Conservation (phyloP, 1,284 basidiomycete genomes). For the Heterobasidion occidentale region DNA sequence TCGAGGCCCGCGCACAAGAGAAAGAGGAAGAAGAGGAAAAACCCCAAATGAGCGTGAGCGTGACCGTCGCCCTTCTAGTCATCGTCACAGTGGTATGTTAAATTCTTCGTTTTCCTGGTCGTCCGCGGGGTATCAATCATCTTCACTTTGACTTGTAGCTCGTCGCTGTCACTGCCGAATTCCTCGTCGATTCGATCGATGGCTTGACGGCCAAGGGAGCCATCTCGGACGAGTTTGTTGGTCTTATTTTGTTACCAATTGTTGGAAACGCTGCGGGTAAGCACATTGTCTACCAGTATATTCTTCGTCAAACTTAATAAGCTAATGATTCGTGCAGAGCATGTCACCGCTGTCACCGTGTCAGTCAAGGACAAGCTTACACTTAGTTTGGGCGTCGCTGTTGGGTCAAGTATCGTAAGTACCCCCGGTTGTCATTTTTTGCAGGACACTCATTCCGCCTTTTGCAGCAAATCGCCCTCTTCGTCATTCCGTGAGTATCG, state of each 20-base stretch:
- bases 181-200: slow-evolving; percentile 74
- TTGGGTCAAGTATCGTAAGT: slow-evolving; percentile 84
- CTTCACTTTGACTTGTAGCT: slow-evolving; percentile 29
- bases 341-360: slow-evolving; percentile 82
- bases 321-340: slow-evolving; percentile 40
- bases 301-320: neutral
- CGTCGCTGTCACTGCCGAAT: slow-evolving; percentile 82
- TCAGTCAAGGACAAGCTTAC: slow-evolving; percentile 79
- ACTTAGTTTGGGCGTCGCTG: slow-evolving; percentile 73
- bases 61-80: slow-evolving; percentile 47
- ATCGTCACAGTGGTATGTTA: slow-evolving; percentile 56
- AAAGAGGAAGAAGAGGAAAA: slow-evolving; percentile 38
- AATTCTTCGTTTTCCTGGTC: neutral
- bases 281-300: slow-evolving; percentile 5
- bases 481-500: slow-evolving; percentile 62
- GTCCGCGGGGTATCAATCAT: neutral
- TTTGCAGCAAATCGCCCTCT: slow-evolving; percentile 76
- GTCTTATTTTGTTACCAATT: slow-evolving; percentile 81
- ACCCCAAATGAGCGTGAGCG: slow-evolving; percentile 47
- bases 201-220: slow-evolving; percentile 41
- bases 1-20: slow-evolving; percentile 12
- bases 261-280: slow-evolving; percentile 79
- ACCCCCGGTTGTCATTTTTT: neutral
- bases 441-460: slow-evolving; percentile 1
- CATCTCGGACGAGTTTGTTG: slow-evolving; percentile 75